Conservation (phyloP, 192 early-diverging fungal genomes). For the Coemansia sp. region DNA sequence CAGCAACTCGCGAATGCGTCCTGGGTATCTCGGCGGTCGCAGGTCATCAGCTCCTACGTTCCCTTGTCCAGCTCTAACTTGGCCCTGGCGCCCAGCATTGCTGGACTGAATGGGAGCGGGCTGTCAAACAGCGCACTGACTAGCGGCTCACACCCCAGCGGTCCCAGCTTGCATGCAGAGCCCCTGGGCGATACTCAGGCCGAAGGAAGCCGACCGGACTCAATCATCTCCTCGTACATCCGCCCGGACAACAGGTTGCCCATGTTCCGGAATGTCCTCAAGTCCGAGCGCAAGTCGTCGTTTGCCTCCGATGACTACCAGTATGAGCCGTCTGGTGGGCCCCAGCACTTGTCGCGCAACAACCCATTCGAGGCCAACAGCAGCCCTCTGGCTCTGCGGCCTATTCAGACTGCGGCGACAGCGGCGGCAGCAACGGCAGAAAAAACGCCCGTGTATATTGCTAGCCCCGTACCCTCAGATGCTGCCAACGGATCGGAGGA, state of each 20-base stretch:
- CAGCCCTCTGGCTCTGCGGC: not conserved
- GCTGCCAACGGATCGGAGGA: not conserved
- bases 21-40: not conserved
- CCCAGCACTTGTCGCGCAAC: not conserved
- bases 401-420: not conserved
- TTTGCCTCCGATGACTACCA: slow-evolving; percentile 49
- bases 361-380: slow-evolving; percentile 19
- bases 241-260: slow-evolving; percentile 38
- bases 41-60: slow-evolving; percentile 25
- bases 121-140: slow-evolving; percentile 25
- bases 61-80: slow-evolving; percentile 46
- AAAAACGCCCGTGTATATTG: slow-evolving; percentile 29
- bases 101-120: not conserved
- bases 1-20: not conserved
- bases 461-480: slow-evolving; percentile 4
- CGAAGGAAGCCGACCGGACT: slow-evolving; percentile 22
- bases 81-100: slow-evolving; percentile 9
- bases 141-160: slow-evolving; percentile 33
- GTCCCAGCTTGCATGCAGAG: slow-evolving; percentile 42
- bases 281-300: slow-evolving; percentile 25
- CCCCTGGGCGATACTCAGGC: slow-evolving; percentile 13
- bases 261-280: slow-evolving; percentile 13
- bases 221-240: slow-evolving; percentile 39
- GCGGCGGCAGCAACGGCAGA: too few species aligned
- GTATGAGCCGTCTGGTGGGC: slow-evolving; percentile 31